Evolutionary conservation across 106 monocot species (phyloP).

Genomic region (Alisma plantagoaquatica): DNA sequence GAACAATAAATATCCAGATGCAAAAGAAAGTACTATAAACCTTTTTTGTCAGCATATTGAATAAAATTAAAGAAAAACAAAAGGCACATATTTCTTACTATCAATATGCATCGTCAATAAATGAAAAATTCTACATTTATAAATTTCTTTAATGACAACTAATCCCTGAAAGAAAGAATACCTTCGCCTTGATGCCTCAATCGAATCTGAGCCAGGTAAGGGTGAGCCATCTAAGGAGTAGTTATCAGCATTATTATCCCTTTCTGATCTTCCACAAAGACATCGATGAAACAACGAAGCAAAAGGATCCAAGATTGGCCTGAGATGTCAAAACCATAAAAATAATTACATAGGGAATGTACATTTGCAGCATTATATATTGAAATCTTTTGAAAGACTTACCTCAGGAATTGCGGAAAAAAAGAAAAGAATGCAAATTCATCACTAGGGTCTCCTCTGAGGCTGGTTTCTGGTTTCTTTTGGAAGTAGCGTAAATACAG

Average conservation of each 20-base stretch:
- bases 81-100: too few species aligned
- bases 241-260: slow-evolving; percentile 27
- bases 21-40: too few species aligned
- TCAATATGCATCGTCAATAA: too few species aligned
- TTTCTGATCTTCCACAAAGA: slow-evolving; percentile 64
- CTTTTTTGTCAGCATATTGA: too few species aligned
- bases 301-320: slow-evolving; percentile 77
- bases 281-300: slow-evolving; percentile 61
- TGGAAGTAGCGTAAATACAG: slow-evolving; percentile 91
- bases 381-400: neutral
- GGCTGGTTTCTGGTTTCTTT: slow-evolving; percentile 68
- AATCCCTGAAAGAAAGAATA: slow-evolving; percentile 30
- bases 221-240: slow-evolving; percentile 34
- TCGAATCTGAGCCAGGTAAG: slow-evolving; percentile 89
- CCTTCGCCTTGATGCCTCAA: slow-evolving; percentile 89
- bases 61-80: too few species aligned
- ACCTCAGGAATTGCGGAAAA: slow-evolving; percentile 85
- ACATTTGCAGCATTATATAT: neutral
- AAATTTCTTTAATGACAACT: too few species aligned
- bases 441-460: slow-evolving; percentile 97
- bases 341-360: neutral
- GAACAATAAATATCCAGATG: too few species aligned
- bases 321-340: slow-evolving; percentile 3
- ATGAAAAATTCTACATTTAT: too few species aligned
- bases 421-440: slow-evolving; percentile 89